Evolutionary conservation across 2,329 filamentous ascomycete genomes (phyloP), one percentile per base, ranked within the genome.

Genomic region (Botryotinia narcissicola): DNA sequence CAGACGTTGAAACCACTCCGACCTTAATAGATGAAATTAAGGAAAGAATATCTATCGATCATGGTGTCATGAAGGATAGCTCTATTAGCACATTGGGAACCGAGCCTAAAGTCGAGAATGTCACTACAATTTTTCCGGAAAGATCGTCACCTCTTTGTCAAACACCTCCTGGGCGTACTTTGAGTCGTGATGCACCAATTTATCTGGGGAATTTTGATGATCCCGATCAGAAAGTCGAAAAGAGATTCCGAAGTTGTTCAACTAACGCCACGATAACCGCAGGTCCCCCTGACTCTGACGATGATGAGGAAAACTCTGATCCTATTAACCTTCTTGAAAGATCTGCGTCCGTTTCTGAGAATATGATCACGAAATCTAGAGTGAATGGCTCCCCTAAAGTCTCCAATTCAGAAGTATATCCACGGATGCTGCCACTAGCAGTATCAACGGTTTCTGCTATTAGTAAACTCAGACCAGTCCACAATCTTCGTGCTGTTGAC

Each of bases 221-320:
- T 18, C 48, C n/a, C 12, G 18, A 16, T 7, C 48, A 18, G n/a
- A 32, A 12, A 4, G 16, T 29, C 44, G 12, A 44, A 35, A 40
- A 32, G 16, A 18, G 51, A 68, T 48, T 48, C 29, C 69, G 70
- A 59, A 72, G 70, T 51, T 32, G 25, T 42, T 72, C 70, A 18
- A 29, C 62, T 29, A 35, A 22, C 9, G 29, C 40, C 18, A 54
- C 5, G 32, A 42, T 42, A 5, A 54, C 51, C 16, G 25, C n/a
- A 16, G 25, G 44, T n/a, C n/a, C 32, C 22, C 3, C 6, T 14
- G 8, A 25, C 1, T 20, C 12, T 40, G 16, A 16, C 54, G 3
- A 44, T 51, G 59, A 42, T 22, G 54, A 61, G 35, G 18, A n/a
- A 44, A 4, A 20, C 29, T 22, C 70, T 14, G 40, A 66, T n/a